Conservation (phyloP, 169 alveolate species). For the Theileria sp. region DNA sequence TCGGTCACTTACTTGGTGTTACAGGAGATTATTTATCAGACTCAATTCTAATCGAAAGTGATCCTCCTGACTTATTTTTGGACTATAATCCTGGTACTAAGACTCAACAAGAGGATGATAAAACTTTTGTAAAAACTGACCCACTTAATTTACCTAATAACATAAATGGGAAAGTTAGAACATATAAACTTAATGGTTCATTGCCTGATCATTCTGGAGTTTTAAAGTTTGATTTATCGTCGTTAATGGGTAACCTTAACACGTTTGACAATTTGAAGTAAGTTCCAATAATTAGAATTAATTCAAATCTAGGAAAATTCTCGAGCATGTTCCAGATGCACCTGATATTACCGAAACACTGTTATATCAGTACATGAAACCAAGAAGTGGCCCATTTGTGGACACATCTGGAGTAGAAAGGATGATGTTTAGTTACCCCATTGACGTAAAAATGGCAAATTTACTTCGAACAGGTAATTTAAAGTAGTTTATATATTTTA, state of each 20-base stretch:
- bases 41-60: neutral
- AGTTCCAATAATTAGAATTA: neutral
- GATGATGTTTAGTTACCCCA: slow-evolving; percentile 9
- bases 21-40: slow-evolving; percentile 11
- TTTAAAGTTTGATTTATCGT: neutral
- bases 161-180: neutral
- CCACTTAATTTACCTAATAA: neutral
- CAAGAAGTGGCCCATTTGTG: slow-evolving; percentile 15
- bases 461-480: slow-evolving; percentile 3
- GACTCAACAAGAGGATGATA: neutral
- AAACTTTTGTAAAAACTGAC: neutral
- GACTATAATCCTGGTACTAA: slow-evolving; percentile 8
- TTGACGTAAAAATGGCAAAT: neutral
- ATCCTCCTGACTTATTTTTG: neutral
- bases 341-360: slow-evolving; percentile 31
- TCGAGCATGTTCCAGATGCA: neutral
- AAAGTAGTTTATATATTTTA: neutral
- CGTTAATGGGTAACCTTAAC: neutral
- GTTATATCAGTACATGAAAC: slow-evolving; percentile 38
- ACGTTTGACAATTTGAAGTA: slow-evolving; percentile 11
- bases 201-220: neutral
- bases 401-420: slow-evolving; percentile 30
- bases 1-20: slow-evolving; percentile 40
- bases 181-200: neutral
- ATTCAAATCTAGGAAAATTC: slow-evolving; percentile 5